Evolutionary conservation across 495 filamentous ascomycete genomes (phyloP), one percentile per base, ranked within the genome.

Genomic region (Daldinia loculata): DNA sequence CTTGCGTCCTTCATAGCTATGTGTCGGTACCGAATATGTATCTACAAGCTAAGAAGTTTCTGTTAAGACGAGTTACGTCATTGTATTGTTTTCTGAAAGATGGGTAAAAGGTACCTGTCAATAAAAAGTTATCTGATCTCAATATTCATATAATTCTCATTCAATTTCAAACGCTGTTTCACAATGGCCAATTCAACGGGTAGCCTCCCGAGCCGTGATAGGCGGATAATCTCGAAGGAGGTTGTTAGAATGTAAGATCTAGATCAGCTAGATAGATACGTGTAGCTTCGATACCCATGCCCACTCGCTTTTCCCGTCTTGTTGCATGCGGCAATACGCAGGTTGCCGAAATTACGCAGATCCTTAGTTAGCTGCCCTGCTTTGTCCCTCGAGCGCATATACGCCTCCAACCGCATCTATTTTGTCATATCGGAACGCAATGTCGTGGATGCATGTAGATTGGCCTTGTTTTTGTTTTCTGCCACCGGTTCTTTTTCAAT

Each of bases 331-430:
- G 48, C 48, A 17, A 24, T n/a, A 56, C 24, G 64, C 48, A 38
- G 36, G 56, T 9, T 36, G 6, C 64, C 64, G 57, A 61, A 56
- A 61, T 61, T 38, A 24, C 41, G 45, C 26, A 55, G 24, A 61
- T 67, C 14, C 3, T 12, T 17, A 3, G 14, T 19, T 8, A 12
- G 11, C 4, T 24, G 6, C 53, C 17, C 17, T 34, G n/a, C 17
- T 45, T 19, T 45, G 17, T 48, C 43, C 43, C 43, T 48, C 43
- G 43, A 24, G 43, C 43, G 43, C 43, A 9, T 48, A 12, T 22
- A 48, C 43, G 43, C 43, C 19, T 48, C 43, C 3, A 9, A 5
- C 43, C 22, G 43, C 43, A 48, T 19, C 19, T 3, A 48, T 22
- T 8, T 9, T 6, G 41, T 45, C 41, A 45, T 22, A 19, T 11